Evolutionary conservation across 345 rosid species (phyloP), one percentile per base, ranked within the genome.

Genomic region (Rhizophora mangle): DNA sequence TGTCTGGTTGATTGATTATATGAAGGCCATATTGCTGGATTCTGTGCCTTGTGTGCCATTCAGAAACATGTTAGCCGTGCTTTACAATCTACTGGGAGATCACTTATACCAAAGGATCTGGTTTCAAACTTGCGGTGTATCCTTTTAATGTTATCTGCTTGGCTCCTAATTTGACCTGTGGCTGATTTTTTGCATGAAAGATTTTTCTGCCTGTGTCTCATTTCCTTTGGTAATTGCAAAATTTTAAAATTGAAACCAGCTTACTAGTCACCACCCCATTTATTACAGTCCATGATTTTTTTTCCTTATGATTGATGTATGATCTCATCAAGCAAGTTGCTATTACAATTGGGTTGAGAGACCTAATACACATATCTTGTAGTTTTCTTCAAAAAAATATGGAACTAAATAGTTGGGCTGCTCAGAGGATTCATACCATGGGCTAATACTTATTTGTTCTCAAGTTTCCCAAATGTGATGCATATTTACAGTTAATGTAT

Each of bases 41-140:
- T 92, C 69, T 95, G 99, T 80, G 98, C 97, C 18, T 73, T 95
- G 80, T 95, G 99, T 80, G 99, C 99, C 56, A 92, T 95, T 60
- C 99, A 95, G 82, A 89, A 87, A 65, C 99, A 95, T 77, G 94
- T 95, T 65, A 90, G 92, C 76, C 73, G 82, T 68, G 98, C 97
- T 47, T 81, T 87, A 43, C 84, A 90, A 73, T 77, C 96, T 31
- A 74, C 82, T 69, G 99, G 98, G 68, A 82, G 85, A 73, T 86
- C 82, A 64, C 68, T 92, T 76, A 88, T 86, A 5, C 99, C 99
- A 0, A 94, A 89, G 68, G 88, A 87, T 81, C 86, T 95, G 36
- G 98, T 95, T 72, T 86, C 89, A 27, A 95, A 95, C 84, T 78
- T 95, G 82, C 86, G 96, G 34, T 86, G 99, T 95, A 95, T 78